Conservation (phyloP, 345 rosid species). For the Gynandropsis gynandra region DNA sequence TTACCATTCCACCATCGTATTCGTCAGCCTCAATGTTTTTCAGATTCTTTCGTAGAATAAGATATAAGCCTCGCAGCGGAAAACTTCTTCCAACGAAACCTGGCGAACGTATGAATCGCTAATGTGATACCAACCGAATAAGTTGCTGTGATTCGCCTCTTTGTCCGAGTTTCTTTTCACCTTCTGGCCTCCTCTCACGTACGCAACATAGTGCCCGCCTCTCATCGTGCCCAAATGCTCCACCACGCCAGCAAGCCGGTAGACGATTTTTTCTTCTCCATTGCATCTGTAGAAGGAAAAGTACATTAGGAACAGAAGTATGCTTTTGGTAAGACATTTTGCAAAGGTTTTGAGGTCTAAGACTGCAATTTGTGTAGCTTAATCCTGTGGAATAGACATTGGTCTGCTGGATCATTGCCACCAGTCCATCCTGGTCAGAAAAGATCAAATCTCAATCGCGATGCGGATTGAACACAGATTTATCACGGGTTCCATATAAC, state of each 20-base stretch:
- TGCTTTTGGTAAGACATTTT: not conserved
- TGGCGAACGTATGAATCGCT: conserved; percentile 49
- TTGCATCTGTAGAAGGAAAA: conserved; percentile 32
- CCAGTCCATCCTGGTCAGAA: too few species aligned
- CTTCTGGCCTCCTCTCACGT: conserved; percentile 24
- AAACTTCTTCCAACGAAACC: conserved; percentile 56
- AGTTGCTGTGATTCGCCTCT: not conserved
- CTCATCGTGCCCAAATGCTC: conserved; percentile 94
- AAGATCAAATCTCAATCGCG: too few species aligned
- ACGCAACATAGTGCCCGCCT: conserved; percentile 21
- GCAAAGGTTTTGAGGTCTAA: too few species aligned
- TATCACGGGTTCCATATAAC: too few species aligned
- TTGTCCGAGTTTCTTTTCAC: conserved; percentile 21
- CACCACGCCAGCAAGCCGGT: conserved; percentile 68
- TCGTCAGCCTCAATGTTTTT: not conserved
- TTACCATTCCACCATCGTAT: not conserved
- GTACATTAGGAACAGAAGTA: not conserved
- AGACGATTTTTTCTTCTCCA: conserved; percentile 31
- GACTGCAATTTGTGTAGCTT: too few species aligned
- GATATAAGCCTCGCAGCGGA: conserved; percentile 64
- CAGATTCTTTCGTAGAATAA: conserved; percentile 50
- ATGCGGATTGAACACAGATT: too few species aligned
- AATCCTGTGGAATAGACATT: too few species aligned
- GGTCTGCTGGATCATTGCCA: too few species aligned
- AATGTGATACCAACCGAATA: conserved; percentile 41